Evolutionary conservation across 805 yeast species (phyloP), one percentile per base, ranked within the genome.

Genomic region (Clavispora asparagi): DNA sequence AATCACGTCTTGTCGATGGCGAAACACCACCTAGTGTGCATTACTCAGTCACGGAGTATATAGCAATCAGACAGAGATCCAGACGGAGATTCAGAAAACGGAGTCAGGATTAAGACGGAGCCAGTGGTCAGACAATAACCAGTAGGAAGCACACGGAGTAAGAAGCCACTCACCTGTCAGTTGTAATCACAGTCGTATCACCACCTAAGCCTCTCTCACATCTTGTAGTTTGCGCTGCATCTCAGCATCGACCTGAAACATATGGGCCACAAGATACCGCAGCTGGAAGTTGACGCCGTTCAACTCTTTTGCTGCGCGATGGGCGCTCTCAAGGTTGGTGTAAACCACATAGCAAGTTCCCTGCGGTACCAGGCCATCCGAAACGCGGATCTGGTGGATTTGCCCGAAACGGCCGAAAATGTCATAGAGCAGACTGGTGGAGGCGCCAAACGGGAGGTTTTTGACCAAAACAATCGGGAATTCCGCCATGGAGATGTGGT

Each of bases 221-320:
- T 39, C 41, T 32, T 26, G 11, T 16, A 39, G 14, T 23, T 16
- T 39, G 23, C 32, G 30, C 25, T 16, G 41, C 11, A n/a, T 17
- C 6, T 39, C 41, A 16, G 39, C 29, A 11, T 77, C 82, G 12
- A 77, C 74, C 32, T 61, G 69, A 51, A 73, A 80, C 47, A 72
- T 44, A 43, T 70, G 59, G 9, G 81, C 78, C 25, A 82, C 82
- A 30, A 82, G 54, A 55, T 82, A 82, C 45, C 87, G 55, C 8
- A 82, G 81, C 48, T 77, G 74, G 51, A 76, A 77, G 54, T 81
- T 81, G 49, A 75, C 77, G 1, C 88, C 88, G 43, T 77, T 77
- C 43, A 82, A 58, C 48, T 77, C 82, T n/a, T 70, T 74, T 17
- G 73, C 65, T 0, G 86, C 85, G 29, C 60, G 58, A n/a, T 58